Evolutionary conservation across 2,329 filamentous ascomycete species (phyloP).

Genomic region (Apiospora malaysiana): DNA sequence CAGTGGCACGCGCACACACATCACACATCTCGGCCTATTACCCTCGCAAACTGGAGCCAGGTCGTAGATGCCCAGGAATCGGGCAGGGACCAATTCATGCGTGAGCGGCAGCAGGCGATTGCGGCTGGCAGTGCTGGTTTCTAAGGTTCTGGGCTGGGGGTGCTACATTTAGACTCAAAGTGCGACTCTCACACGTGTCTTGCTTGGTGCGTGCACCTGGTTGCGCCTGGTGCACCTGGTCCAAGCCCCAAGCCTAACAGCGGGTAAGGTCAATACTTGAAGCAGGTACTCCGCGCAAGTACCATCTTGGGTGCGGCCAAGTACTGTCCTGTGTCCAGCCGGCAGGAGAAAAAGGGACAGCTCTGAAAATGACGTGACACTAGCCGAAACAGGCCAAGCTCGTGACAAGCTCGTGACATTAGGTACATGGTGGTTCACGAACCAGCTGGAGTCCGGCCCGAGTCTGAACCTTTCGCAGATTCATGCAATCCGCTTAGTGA

Average conservation of each 20-base stretch:
- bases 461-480: neutral
- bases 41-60: neutral
- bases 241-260: slow-evolving; percentile 16
- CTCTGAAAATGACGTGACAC: neutral
- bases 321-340: neutral
- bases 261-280: neutral
- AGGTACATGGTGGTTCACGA: slow-evolving; percentile 4
- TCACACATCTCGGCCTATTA: slow-evolving; percentile 3
- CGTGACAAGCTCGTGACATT: too few relatives aligned
- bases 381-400: neutral
- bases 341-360: neutral
- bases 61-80: slow-evolving; percentile 3
- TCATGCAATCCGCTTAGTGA: slow-evolving; percentile 3
- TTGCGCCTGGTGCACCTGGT: slow-evolving; percentile 2
- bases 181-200: slow-evolving; percentile 17
- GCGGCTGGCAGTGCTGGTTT: neutral
- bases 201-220: slow-evolving; percentile 9
- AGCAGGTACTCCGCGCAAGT: too few relatives aligned
- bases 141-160: neutral
- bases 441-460: slow-evolving; percentile 13
- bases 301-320: neutral
- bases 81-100: slow-evolving; percentile 8
- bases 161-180: slow-evolving; percentile 12
- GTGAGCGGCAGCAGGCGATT: neutral
- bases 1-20: neutral